These are phyloP conservation scores for Sugiyamaella lignohabitans DNA, from an alignment of 805 yeast genomes.

Conservation along the genomic window DNA sequence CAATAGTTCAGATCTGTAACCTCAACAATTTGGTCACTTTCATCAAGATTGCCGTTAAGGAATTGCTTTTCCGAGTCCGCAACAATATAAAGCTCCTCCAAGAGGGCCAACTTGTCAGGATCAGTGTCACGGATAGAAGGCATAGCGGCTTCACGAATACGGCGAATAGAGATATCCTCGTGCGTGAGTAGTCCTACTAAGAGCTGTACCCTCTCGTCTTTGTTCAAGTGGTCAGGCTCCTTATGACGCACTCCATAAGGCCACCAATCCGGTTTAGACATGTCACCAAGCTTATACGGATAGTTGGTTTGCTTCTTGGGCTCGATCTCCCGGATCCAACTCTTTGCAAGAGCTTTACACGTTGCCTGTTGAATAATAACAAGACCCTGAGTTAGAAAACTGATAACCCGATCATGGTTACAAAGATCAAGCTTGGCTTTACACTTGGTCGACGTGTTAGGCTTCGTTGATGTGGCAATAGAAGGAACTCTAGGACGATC, in stretches of 20 bases:
- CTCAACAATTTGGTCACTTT: background rate
- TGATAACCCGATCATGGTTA: constrained; percentile 16
- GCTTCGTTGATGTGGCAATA: background rate
- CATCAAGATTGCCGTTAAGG: background rate
- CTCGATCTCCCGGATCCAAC: constrained; percentile 60
- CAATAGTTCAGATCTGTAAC: background rate
- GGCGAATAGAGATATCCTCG: background rate
- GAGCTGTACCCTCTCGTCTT: constrained; percentile 47
- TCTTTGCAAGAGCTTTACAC: constrained; percentile 58
- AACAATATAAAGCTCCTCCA: background rate
- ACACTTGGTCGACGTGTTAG: background rate
- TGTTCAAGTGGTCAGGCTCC: constrained; percentile 70
- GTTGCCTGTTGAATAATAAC: constrained; percentile 43
- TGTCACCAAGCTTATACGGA: constrained; percentile 54
- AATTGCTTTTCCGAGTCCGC: background rate
- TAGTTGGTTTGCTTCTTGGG: constrained; percentile 57
- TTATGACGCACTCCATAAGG: constrained; percentile 50
- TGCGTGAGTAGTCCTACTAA: constrained; percentile 23
- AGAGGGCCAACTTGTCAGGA: background rate
- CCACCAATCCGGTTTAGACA: constrained; percentile 65
- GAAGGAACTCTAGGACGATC: background rate
- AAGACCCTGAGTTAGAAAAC: constrained; percentile 30
- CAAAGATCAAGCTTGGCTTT: background rate
- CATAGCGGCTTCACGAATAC: background rate
- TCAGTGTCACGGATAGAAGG: background rate